Base-by-base conservation (phyloP, 2,329 filamentous ascomycete species). In the Colletotrichum siamense region DNA sequence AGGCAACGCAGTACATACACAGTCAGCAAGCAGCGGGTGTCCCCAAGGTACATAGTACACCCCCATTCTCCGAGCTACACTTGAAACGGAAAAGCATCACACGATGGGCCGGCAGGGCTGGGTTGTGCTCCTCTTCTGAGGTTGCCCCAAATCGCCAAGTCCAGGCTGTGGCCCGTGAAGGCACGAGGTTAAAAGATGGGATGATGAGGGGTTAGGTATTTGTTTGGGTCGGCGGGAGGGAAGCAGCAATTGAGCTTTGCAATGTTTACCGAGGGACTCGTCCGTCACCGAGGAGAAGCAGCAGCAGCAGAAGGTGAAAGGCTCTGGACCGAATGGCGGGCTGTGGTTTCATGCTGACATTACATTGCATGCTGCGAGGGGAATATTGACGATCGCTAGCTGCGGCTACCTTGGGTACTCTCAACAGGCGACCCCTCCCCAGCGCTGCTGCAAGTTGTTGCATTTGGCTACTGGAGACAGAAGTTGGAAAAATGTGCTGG, bases 311-410 rank as follows among this genome's bases (percentile, higher is more conserved):
- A 15, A 69, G 55, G n/a, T 8, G 22, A 36, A 34, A 10, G 28
- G 49, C 55, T 39, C 67, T 63, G 62, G 71, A 52, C 62, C 73
- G 62, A 68, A 75, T 63, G 24, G 73, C 55, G 32, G 26, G 71
- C 57, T 71, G 32, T 32, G 30, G 67, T 74, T 74, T 71, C 71
- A 70, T 59, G 71, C 71, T 74, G 57, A 70, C 71, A 74, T 70
- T 70, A 70, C 71, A 49, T 70, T 74, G 71, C 71, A 74, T 74
- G 66, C 57, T 65, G 71, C 66, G 66, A 36, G 52, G 52, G 22
- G 59, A 63, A 52, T 52, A 52, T 63, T 26, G n/a, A 28, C 24
- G 36, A 66, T 39, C 36, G 36, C 22, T 2, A 39, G 16, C 65
- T 22, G 22, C 32, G 65, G 24, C n/a, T 13, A 24, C 12, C 6